Conservation (phyloP, 2,329 filamentous ascomycete genomes). For the Fusarium liriodendri region DNA sequence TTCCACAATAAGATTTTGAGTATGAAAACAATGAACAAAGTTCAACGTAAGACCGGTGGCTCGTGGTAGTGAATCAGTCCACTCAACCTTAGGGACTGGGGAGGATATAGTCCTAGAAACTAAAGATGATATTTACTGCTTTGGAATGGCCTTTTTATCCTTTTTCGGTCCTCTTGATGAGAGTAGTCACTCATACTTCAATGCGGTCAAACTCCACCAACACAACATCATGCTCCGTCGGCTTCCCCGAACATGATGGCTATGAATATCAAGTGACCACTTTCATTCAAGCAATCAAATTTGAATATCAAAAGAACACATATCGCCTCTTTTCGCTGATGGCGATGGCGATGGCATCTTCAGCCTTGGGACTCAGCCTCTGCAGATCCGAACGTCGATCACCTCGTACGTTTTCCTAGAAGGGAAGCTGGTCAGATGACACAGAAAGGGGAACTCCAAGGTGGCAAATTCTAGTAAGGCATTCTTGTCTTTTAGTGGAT, state of each 20-base stretch:
- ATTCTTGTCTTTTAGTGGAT: background rate
- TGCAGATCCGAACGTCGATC: background rate
- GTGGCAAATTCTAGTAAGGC: background rate
- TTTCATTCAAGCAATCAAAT: background rate
- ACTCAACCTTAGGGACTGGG: background rate
- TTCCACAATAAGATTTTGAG: background rate
- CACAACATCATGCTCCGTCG: background rate
- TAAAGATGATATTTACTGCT: background rate
- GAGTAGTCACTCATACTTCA: background rate
- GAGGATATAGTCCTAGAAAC: background rate
- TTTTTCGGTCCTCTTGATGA: accelerated
- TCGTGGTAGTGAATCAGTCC: too few relatives aligned
- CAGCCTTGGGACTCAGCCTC: background rate
- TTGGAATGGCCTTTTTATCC: background rate
- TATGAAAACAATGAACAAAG: background rate
- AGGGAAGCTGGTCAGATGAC: background rate
- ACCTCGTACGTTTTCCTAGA: background rate
- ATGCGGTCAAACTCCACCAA: background rate
- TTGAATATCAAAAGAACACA: background rate
- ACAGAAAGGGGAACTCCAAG: background rate
- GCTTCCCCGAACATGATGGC: background rate
- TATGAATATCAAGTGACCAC: background rate
- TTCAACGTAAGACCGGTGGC: background rate
- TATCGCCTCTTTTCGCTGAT: background rate
- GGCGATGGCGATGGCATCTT: background rate